phyloP scores from a whole-genome alignment of 139 green algal genomes.

The Micromonas pusilla region DNA sequence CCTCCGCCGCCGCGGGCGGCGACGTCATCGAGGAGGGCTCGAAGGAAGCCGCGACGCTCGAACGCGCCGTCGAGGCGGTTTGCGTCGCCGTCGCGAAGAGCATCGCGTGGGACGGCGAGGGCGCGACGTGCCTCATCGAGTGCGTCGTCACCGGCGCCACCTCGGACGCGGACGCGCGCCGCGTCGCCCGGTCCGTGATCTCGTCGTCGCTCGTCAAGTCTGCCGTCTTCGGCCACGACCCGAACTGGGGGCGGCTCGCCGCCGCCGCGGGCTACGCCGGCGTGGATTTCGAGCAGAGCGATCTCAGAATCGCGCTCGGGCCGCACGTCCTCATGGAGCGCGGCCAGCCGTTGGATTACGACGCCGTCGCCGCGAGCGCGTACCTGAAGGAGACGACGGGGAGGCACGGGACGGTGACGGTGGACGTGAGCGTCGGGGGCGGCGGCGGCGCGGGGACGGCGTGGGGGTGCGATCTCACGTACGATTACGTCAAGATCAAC shows the following conservation, averaged over 20 bases:
- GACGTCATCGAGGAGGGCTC: conserved; percentile 46
- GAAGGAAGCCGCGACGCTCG: conserved; percentile 58
- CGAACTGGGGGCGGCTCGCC: conserved; percentile 97
- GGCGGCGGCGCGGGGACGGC: conserved; percentile 45
- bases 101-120: conserved; percentile 97
- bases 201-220: conserved; percentile 80
- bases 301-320: conserved; percentile 73
- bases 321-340: conserved; percentile 72
- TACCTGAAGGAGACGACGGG: conserved; percentile 78
- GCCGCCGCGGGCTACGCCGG: conserved; percentile 87
- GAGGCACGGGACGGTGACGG: conserved; percentile 78
- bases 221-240: conserved; percentile 92
- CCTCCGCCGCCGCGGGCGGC: conserved; percentile 53
- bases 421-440: conserved; percentile 28
- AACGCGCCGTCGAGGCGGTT: conserved; percentile 79
- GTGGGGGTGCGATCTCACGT: conserved; percentile 84
- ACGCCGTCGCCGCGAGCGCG: conserved; percentile 65
- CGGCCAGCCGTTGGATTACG: conserved; percentile 89
- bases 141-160: conserved; percentile 51
- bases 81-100: conserved; percentile 77
- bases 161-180: conserved; percentile 48
- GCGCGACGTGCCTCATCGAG: conserved; percentile 91
- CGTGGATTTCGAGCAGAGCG: conserved; percentile 72
- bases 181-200: conserved; percentile 69
- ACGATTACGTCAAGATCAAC: conserved; percentile 97